Base-by-base conservation (phyloP, 352 stramenopile species). In the Peronospora destructor region DNA sequence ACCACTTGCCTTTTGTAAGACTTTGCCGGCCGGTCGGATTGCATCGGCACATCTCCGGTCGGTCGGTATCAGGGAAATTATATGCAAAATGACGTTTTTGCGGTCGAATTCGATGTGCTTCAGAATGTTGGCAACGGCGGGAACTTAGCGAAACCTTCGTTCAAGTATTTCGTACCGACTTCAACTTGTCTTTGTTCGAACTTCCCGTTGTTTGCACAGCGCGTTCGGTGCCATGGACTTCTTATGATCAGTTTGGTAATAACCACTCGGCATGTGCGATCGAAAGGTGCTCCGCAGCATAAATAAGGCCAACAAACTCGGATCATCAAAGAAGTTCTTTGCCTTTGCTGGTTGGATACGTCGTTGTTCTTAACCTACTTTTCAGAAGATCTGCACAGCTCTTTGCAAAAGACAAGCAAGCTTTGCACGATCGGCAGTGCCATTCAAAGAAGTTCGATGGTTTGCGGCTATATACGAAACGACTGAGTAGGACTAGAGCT, bases 31-130 rank as follows among this genome's bases (percentile, higher is more conserved):
- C 54, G 14, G 41, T 40, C 67, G 34, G 34, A 30, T 49, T 16
- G 10, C 42, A 16, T 59, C 43, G 11, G 12, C 5, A 26, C n/a
- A 3, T 8, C 51, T 36, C 21, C 54, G 67, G 64, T 72, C 67
- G 71, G 71, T 77, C 71, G 67, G 62, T 5, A 76, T 76, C 52
- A 66, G 11, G 12, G 0, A 33, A 43, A 61, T 61, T 68, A 56
- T 77, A 81, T 74, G 9, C 9, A 23, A n/a, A 3, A n/a, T 17
- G 13, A 54, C 55, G 30, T 26, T 44, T 2, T 9, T 4, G 14
- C 43, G 10, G 1, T 16, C 26, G 51, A 66, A 68, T 71, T 76
- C 56, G 32, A 21, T 26, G 21, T 32, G n/a, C 26, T 59, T 67
- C 55, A 37, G n/a, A 36, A 29, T 13, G 32, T 30, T 19, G 44